Evolutionary conservation across 371 early-diverging fungal genomes (phyloP).

Genomic region (Choanephora cucurbitarum): DNA sequence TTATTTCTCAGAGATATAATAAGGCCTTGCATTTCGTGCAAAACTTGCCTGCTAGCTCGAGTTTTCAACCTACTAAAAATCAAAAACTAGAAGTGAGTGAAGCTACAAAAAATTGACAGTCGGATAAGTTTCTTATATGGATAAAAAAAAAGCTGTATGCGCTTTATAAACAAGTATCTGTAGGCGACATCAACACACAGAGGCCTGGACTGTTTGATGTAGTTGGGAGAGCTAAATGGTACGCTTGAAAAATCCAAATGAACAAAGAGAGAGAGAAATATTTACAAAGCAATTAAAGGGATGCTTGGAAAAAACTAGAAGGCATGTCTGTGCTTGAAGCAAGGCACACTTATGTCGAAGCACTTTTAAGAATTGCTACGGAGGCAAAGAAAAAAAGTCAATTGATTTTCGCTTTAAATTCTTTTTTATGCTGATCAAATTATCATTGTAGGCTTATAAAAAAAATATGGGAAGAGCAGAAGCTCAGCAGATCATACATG

Average conservation of each 20-base stretch:
- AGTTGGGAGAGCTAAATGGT: slow-evolving; percentile 54
- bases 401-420: neutral
- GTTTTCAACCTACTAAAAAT: slow-evolving; percentile 42
- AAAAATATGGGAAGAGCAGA: slow-evolving; percentile 27
- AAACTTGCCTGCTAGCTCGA: slow-evolving; percentile 32
- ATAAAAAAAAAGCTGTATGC: slow-evolving; percentile 39
- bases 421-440: slow-evolving; percentile 1
- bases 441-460: slow-evolving; percentile 22
- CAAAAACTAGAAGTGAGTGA: slow-evolving; percentile 42
- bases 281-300: slow-evolving; percentile 26
- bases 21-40: slow-evolving; percentile 43
- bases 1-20: slow-evolving; percentile 32
- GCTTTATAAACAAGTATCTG: slow-evolving; percentile 47
- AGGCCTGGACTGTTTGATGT: slow-evolving; percentile 48
- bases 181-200: slow-evolving; percentile 37
- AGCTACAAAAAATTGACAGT: neutral
- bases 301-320: slow-evolving; percentile 35
- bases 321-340: slow-evolving; percentile 25
- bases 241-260: neutral
- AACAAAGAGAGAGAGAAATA: too few relatives aligned
- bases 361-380: slow-evolving; percentile 27
- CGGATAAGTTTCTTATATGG: neutral
- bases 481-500: slow-evolving; percentile 38
- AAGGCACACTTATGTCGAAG: slow-evolving; percentile 30
- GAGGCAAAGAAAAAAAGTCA: slow-evolving; percentile 13